These are phyloP conservation scores for Bruguiera sexangula DNA, from an alignment of 345 rosid genomes.

Conservation along the genomic window DNA sequence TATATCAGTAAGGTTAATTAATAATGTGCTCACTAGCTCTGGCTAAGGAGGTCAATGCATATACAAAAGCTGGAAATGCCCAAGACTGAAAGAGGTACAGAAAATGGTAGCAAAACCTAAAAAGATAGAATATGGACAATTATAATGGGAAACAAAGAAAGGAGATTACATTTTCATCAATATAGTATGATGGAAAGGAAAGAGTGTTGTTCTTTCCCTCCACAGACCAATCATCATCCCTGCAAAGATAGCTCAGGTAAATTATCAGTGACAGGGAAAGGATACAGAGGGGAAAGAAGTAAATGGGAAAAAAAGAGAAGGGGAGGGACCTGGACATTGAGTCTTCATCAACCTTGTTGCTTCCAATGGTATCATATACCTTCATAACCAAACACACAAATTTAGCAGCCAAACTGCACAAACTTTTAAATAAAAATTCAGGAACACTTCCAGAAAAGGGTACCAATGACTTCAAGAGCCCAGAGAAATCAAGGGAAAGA, in stretches of 20 bases:
- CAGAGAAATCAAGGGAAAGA: conserved; percentile 2
- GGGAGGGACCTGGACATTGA: conserved; percentile 57
- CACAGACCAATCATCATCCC: conserved; percentile 81
- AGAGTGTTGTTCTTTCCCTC: conserved; percentile 66
- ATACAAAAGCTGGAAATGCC: not conserved
- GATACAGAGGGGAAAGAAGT: not conserved
- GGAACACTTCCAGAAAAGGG: conserved; percentile 1
- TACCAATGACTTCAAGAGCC: not conserved
- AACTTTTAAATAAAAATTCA: conserved; percentile 17
- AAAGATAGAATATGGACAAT: conserved; percentile 20
- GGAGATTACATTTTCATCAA: conserved; percentile 87
- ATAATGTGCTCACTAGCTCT: not conserved
- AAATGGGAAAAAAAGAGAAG: not conserved
- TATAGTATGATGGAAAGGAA: conserved; percentile 88
- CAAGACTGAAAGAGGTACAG: conserved; percentile 5
- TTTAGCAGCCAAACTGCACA: conserved; percentile 16
- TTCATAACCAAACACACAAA: conserved; percentile 38
- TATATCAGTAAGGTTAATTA: too few relatives aligned
- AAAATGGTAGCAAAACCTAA: conserved; percentile 15
- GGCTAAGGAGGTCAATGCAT: not conserved
- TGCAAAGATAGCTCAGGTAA: conserved; percentile 35
- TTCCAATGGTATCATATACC: conserved; percentile 87
- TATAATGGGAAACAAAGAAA: not conserved
- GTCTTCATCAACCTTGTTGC: conserved; percentile 68
- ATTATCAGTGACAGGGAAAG: not conserved